Conservation (phyloP, 2,329 filamentous ascomycete genomes). For the Xylariaceae sp. region DNA sequence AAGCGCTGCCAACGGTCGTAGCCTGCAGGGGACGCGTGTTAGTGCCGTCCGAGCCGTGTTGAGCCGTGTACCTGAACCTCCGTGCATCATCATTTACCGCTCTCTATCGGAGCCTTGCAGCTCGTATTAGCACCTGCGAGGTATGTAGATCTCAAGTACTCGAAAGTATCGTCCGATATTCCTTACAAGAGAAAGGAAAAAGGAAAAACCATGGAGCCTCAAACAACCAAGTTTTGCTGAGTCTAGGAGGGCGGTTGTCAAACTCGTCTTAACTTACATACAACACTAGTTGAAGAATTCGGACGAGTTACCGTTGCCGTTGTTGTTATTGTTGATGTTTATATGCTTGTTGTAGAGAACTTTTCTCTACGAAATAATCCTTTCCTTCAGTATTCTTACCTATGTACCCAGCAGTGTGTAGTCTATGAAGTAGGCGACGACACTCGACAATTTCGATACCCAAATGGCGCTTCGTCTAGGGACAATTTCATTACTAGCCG, state of each 20-base stretch:
- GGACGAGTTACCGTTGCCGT: too few relatives aligned
- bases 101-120: not conserved
- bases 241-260: not conserved
- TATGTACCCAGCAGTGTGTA: too few relatives aligned
- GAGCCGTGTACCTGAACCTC: not conserved
- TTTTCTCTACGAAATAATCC: not conserved
- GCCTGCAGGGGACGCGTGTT: not conserved
- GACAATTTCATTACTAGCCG: constrained; percentile 28
- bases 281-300: not conserved
- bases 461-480: constrained; percentile 29
- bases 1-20: too few relatives aligned
- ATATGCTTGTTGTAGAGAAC: not conserved
- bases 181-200: too few relatives aligned
- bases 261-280: not conserved
- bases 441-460: constrained; percentile 3
- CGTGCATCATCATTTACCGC: not conserved
- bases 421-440: not conserved
- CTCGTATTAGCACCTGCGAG: not conserved
- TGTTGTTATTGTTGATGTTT: not conserved
- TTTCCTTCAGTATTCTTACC: not conserved
- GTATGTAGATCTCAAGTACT: not conserved
- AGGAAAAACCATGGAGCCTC: not conserved
- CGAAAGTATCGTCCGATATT: not conserved
- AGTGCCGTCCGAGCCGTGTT: not conserved
- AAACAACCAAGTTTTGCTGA: not conserved